Base-by-base conservation (phyloP, 192 early-diverging fungal genomes). In the Dissophora globulifera region DNA sequence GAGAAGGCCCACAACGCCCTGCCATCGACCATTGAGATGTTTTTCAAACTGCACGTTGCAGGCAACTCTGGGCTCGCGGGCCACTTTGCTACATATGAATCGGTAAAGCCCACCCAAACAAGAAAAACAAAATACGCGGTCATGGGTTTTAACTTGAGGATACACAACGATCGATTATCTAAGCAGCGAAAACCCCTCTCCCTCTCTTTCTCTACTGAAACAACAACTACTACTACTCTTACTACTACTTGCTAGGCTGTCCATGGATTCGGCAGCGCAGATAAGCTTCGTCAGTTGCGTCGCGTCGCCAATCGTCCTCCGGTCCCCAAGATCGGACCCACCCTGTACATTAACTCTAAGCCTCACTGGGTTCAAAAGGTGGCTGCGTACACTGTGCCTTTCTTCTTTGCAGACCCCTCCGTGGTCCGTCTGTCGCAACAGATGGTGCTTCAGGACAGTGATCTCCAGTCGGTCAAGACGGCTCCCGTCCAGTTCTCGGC, bases 81-180 rank as follows among this genome's bases (percentile, higher is more conserved):
- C 9, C 84, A 91, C 46, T 90, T 76, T 62, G 89, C 88, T 25
- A 92, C 89, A 0, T 92, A 83, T 69, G 87, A 87, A 31, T 86
- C 85, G 81, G 85, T 87, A 79, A 50, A n/a, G n/a, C n/a, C n/a
- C n/a, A n/a, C n/a, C n/a, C n/a, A n/a, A n/a, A n/a, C n/a, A n/a
- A n/a, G n/a, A n/a, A n/a, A n/a, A n/a, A n/a, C n/a, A n/a, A n/a
- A n/a, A n/a, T n/a, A n/a, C n/a, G n/a, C n/a, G n/a, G n/a, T n/a
- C n/a, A n/a, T n/a, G n/a, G n/a, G n/a, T n/a, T n/a, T n/a, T n/a
- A n/a, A n/a, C n/a, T n/a, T n/a, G n/a, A n/a, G n/a, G n/a, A n/a
- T n/a, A n/a, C n/a, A n/a, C n/a, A n/a, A n/a, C n/a, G n/a, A n/a
- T n/a, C n/a, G n/a, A n/a, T n/a, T n/a, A n/a, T n/a, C n/a, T n/a